These are phyloP conservation scores for Coemansia reversa DNA, from an alignment of 192 early-diverging fungal species.

Conservation along the genomic window DNA sequence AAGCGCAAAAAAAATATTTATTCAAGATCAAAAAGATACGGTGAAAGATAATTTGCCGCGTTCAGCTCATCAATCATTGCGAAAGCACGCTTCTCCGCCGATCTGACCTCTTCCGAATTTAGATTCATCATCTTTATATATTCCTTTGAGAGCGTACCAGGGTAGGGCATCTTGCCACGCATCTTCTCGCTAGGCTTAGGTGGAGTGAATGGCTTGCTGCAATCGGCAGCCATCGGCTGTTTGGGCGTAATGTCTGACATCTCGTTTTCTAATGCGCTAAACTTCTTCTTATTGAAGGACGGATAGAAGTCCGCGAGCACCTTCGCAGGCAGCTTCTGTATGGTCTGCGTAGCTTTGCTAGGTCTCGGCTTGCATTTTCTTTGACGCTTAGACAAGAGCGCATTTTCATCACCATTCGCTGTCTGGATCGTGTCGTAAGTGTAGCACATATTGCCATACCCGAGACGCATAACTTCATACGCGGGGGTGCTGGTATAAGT, in stretches of 20 bases:
- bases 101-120: constrained; percentile 24
- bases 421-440: constrained; percentile 46
- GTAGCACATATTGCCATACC: constrained; percentile 51
- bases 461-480: constrained; percentile 43
- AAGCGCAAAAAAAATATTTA: background rate
- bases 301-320: constrained; percentile 37
- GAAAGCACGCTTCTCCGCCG: constrained; percentile 20
- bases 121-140: constrained; percentile 50
- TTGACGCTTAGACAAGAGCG: constrained; percentile 16
- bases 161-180: constrained; percentile 41
- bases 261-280: constrained; percentile 35
- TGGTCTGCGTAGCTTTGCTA: constrained; percentile 23
- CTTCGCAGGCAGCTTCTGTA: constrained; percentile 30
- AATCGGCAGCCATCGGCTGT: constrained; percentile 33
- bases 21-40: constrained; percentile 24
- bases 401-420: constrained; percentile 22
- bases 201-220: constrained; percentile 10
- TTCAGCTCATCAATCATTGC: constrained; percentile 40
- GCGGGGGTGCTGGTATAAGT: constrained; percentile 18
- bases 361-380: constrained; percentile 29
- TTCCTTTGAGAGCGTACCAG: constrained; percentile 17
- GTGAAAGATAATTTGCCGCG: constrained; percentile 37
- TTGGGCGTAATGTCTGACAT: constrained; percentile 21
- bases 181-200: constrained; percentile 29
- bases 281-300: constrained; percentile 24